These are phyloP conservation scores for Salvia sclarea DNA, from an alignment of 305 asterid species.

Conservation along the genomic window DNA sequence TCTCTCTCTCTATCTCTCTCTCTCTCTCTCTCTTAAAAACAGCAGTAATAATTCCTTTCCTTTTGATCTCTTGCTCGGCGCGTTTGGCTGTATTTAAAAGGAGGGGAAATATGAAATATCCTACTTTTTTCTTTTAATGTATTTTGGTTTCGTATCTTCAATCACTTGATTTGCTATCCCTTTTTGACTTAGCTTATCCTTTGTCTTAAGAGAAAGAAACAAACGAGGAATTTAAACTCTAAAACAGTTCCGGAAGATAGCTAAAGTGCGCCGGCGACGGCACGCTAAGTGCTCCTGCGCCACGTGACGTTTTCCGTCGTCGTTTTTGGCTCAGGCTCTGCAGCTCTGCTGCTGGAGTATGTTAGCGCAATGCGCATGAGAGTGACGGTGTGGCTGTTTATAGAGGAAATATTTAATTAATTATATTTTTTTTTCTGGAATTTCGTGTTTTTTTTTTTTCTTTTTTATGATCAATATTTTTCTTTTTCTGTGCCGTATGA, in stretches of 20 bases:
- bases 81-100: background rate
- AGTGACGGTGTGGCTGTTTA: constrained; percentile 30
- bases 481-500: background rate
- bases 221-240: constrained; percentile 8
- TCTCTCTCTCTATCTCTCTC: no score
- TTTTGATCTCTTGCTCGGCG: background rate
- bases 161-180: constrained; percentile 30
- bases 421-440: no score
- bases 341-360: background rate
- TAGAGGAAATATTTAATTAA: background rate
- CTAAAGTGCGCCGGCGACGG: constrained; percentile 41
- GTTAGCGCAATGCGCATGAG: constrained; percentile 26
- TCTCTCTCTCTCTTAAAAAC: background rate
- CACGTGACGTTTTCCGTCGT: constrained; percentile 27
- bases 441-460: no score
- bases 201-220: constrained; percentile 27
- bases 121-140: background rate
- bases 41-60: background rate
- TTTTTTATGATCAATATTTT: background rate
- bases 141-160: constrained; percentile 22
- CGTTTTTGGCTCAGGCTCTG: background rate
- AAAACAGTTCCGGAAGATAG: constrained; percentile 31
- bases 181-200: constrained; percentile 24
- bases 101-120: background rate
- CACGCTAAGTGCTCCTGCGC: constrained; percentile 34